Evolutionary conservation across 306 rosid species (phyloP).

Genomic region (Casuarina cunninghamiana): DNA sequence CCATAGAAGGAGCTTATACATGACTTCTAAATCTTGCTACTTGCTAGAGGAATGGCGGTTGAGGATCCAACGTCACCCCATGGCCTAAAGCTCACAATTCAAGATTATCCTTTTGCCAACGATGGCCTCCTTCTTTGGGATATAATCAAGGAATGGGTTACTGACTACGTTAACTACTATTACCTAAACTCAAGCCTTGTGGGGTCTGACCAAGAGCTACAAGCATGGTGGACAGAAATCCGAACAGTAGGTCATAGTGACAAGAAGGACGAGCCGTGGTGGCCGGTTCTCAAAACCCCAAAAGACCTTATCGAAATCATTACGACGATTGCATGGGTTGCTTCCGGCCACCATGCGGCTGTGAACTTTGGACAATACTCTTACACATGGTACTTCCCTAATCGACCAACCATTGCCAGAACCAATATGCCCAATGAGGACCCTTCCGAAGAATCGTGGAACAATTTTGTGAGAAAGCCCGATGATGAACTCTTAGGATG

Average conservation of each 20-base stretch:
- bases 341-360: conserved; percentile 59
- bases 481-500: conserved; percentile 30
- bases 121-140: conserved; percentile 55
- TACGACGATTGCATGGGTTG: conserved; percentile 43
- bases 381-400: conserved; percentile 48
- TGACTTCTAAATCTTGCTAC: background rate
- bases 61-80: conserved; percentile 44
- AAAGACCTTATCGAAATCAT: conserved; percentile 35
- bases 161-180: conserved; percentile 38
- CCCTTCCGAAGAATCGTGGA: conserved; percentile 24
- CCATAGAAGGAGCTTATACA: too few relatives aligned
- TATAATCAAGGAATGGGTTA: conserved; percentile 39
- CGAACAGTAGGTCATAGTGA: conserved; percentile 38
- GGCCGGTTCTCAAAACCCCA: conserved; percentile 44
- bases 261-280: conserved; percentile 57
- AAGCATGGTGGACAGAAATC: conserved; percentile 79
- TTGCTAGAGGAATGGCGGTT: conserved; percentile 54
- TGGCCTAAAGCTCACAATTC: conserved; percentile 38
- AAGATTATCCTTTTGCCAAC: conserved; percentile 52
- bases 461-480: conserved; percentile 30
- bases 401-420: conserved; percentile 40
- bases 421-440: conserved; percentile 44
- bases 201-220: conserved; percentile 48
- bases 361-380: conserved; percentile 67
- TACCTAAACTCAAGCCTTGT: conserved; percentile 1